Evolutionary conservation across 164 flowering plant species (phyloP), one percentile per base, ranked within the genome.

Genomic region (Euptelea pleiosperma): DNA sequence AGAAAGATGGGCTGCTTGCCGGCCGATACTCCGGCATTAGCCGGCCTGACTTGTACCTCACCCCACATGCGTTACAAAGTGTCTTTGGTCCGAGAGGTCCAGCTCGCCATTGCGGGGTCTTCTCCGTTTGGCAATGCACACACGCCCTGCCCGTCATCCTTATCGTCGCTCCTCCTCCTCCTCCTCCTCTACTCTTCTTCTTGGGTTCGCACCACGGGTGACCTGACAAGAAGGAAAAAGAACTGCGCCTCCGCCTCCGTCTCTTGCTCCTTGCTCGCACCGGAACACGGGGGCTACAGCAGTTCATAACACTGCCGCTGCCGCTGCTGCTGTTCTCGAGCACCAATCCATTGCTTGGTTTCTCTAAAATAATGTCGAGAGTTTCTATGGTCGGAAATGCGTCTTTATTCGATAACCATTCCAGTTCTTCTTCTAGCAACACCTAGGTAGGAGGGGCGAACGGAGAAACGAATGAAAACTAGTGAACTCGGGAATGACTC

Each of bases 41-140:
- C 61, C 97, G 72, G 5, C 97, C 97, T 0, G 97, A 88, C 75
- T 91, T 91, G 61, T 57, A 91, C 70, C 97, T 62, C 49, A 91
- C 96, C 33, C 97, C 97, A 61, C 97, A 91, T 16, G 97, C 97
- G 63, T 91, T 91, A 59, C 97, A 91, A 0, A 91, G 84, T 1
- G 96, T 91, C 63, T 91, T 91, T 0, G 96, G 91, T 4, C 97
- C 97, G 11, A 62, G 29, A 0, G 97, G 97, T 0, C 97, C 97
- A 0, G 89, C 87, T 45, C 97, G 66, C 97, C 97, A 91, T 46
- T 91, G 97, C 7, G 97, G 97, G 8, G 97, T 91, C 67, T 80
- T 82, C 64, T 91, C 96, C 2, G 86, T 66, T 4, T 65, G 71
- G 61, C 98, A 91, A 64, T 91, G 98, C 68, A 44, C 54, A 64